phyloP scores from a whole-genome alignment of 2,329 filamentous ascomycete genomes.

The Diplodia corticola region DNA sequence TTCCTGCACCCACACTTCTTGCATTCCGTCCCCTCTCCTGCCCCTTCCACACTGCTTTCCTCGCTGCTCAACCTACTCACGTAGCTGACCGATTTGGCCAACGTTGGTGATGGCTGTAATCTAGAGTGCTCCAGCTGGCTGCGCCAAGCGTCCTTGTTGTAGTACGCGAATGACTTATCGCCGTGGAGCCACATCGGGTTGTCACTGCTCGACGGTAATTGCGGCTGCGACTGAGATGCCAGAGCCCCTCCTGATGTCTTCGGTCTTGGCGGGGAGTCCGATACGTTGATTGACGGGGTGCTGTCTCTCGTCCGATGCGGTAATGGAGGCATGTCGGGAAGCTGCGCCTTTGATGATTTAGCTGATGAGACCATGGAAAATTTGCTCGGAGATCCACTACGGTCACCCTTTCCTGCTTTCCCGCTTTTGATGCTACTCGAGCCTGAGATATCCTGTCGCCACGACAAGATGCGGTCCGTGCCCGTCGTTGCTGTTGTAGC shows the following conservation, averaged over 20 bases:
- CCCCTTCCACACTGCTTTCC: conserved; percentile 50
- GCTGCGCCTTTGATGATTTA: conserved; percentile 25
- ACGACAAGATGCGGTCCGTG: conserved; percentile 80
- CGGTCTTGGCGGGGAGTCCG: neutral
- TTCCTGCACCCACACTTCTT: conserved; percentile 59
- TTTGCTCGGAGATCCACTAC: conserved; percentile 54
- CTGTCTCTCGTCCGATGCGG: conserved; percentile 16
- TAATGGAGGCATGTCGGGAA: conserved; percentile 26
- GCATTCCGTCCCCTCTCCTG: conserved; percentile 55
- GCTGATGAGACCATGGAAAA: conserved; percentile 33
- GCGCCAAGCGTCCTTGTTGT: conserved; percentile 45
- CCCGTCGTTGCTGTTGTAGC: conserved; percentile 39
- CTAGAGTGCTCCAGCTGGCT: conserved; percentile 22
- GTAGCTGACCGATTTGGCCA: conserved; percentile 45
- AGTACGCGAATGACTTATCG: conserved; percentile 56
- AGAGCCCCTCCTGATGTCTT: conserved; percentile 20
- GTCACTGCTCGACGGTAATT: conserved; percentile 3
- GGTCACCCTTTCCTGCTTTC: conserved; percentile 29
- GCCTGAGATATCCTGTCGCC: conserved; percentile 68
- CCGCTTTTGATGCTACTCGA: conserved; percentile 31
- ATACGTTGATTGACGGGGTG: conserved; percentile 22
- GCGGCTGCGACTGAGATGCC: conserved; percentile 10
- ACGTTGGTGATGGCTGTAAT: conserved; percentile 28
- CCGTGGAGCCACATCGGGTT: conserved; percentile 53
- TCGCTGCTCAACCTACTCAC: conserved; percentile 62